Percentiles rank a stretch among this genome's conserved stretches.
Evolutionary conservation across 805 yeast species (phyloP).

Genomic region (Starmerella asiatica): DNA sequence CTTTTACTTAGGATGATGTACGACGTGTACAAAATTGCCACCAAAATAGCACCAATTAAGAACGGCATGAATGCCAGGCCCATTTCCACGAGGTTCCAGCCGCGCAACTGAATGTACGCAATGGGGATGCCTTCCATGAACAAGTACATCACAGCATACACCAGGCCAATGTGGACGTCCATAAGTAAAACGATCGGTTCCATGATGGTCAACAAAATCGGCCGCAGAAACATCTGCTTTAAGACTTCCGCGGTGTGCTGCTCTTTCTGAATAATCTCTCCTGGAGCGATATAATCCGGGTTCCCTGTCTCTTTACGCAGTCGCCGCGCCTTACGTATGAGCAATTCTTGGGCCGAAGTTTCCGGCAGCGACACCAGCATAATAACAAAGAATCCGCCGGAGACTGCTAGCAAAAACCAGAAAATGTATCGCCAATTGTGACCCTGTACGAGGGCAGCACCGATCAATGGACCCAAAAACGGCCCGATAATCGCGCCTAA

Average conservation of each 20-base stretch:
- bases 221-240: slow-evolving; percentile 24
- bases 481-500: slow-evolving; percentile 45
- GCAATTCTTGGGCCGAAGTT: slow-evolving; percentile 34
- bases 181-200: slow-evolving; percentile 49
- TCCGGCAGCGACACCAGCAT: slow-evolving; percentile 37
- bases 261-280: slow-evolving; percentile 10
- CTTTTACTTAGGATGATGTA: slow-evolving; percentile 3
- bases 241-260: slow-evolving; percentile 3
- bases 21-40: slow-evolving; percentile 19
- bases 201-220: slow-evolving; percentile 34
- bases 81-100: slow-evolving; percentile 36
- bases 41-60: slow-evolving; percentile 35
- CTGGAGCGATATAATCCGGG: slow-evolving; percentile 9
- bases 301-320: slow-evolving; percentile 34
- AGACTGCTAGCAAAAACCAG: slow-evolving; percentile 35
- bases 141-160: slow-evolving; percentile 40
- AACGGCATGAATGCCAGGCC: slow-evolving; percentile 39
- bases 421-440: slow-evolving; percentile 43
- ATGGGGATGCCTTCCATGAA: slow-evolving; percentile 54
- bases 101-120: slow-evolving; percentile 34
- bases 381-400: slow-evolving; percentile 30
- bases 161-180: slow-evolving; percentile 38
- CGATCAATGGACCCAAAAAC: slow-evolving; percentile 42
- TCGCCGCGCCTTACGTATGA: slow-evolving; percentile 37
- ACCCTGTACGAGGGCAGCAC: slow-evolving; percentile 36